Conservation (phyloP, 1,284 basidiomycete species). For the Leccinum subfulvum region DNA sequence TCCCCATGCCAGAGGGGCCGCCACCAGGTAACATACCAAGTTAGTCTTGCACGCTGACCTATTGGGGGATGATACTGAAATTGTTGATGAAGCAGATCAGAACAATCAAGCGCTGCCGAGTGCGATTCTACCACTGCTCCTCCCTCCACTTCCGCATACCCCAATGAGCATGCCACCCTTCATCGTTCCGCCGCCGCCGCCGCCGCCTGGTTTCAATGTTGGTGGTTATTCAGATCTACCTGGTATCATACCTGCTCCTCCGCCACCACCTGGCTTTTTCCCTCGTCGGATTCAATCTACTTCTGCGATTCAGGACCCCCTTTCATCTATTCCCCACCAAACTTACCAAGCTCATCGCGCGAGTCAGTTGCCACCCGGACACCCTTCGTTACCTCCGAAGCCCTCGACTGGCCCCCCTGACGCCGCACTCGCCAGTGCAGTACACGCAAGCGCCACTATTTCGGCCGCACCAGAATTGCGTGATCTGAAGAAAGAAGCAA, state of each 20-base stretch:
- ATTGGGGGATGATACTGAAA: slow-evolving; percentile 13
- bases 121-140: slow-evolving; percentile 14
- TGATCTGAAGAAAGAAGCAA: slow-evolving; percentile 89
- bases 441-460: slow-evolving; percentile 57
- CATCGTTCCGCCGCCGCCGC: slow-evolving; percentile 21
- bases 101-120: slow-evolving; percentile 18
- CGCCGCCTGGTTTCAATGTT: slow-evolving; percentile 20
- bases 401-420: slow-evolving; percentile 29
- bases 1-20: slow-evolving; percentile 82
- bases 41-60: slow-evolving; percentile 14
- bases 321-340: slow-evolving; percentile 62
- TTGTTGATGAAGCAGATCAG: slow-evolving; percentile 16
- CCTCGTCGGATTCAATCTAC: slow-evolving; percentile 48
- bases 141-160: slow-evolving; percentile 31
- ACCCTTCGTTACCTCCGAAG: slow-evolving; percentile 44
- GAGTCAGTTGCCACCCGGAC: slow-evolving; percentile 29
- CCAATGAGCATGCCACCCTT: slow-evolving; percentile 26
- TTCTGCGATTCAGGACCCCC: slow-evolving; percentile 59
- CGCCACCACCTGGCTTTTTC: slow-evolving; percentile 41
- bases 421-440: slow-evolving; percentile 46
- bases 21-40: slow-evolving; percentile 47
- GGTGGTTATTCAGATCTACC: slow-evolving; percentile 25
- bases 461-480: slow-evolving; percentile 82
- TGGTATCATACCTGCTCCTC: slow-evolving; percentile 30
- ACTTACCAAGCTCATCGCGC: slow-evolving; percentile 62